Evolutionary conservation across 129 eudicot species (phyloP).

Genomic region (Cynara cardunculus): DNA sequence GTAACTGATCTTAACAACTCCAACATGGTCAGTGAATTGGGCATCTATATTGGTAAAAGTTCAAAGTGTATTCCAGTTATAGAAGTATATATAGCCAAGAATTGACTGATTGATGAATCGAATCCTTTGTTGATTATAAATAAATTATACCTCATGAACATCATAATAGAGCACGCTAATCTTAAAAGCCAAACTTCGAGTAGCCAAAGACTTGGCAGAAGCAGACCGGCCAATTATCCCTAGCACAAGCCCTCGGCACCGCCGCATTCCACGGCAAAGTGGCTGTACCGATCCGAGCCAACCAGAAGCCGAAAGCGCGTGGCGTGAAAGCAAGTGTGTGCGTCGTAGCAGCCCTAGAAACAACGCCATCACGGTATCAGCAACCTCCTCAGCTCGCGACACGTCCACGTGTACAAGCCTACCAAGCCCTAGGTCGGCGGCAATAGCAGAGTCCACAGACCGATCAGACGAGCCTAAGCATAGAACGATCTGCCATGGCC

Average conservation of each 20-base stretch:
- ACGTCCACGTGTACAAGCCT: slow-evolving; percentile 92
- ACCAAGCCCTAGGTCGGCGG: slow-evolving; percentile 73
- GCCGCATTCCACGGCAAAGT: slow-evolving; percentile 93
- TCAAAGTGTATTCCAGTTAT: background rate
- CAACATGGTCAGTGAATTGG: slow-evolving; percentile 1
- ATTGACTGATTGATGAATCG: slow-evolving; percentile 9
- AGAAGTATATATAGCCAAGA: background rate
- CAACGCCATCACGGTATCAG: slow-evolving; percentile 95
- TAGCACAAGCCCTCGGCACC: slow-evolving; percentile 87
- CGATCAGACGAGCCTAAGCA: slow-evolving; percentile 97
- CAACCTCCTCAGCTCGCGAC: slow-evolving; percentile 89
- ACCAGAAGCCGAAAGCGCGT: slow-evolving; percentile 84
- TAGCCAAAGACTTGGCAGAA: slow-evolving; percentile 83
- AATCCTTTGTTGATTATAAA: background rate
- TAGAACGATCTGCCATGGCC: slow-evolving; percentile 87
- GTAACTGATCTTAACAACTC: background rate
- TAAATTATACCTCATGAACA: slow-evolving; percentile 54
- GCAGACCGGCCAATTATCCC: slow-evolving; percentile 95
- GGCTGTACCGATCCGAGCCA: slow-evolving; percentile 99
- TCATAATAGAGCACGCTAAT: slow-evolving; percentile 93
- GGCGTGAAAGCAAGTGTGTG: slow-evolving; percentile 81
- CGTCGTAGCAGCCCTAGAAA: slow-evolving; percentile 78
- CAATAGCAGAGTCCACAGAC: slow-evolving; percentile 83
- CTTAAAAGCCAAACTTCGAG: slow-evolving; percentile 87
- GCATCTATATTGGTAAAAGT: background rate